phyloP scores from a whole-genome alignment of 2,329 filamentous ascomycete species.

The Colletotrichum caudatum region DNA sequence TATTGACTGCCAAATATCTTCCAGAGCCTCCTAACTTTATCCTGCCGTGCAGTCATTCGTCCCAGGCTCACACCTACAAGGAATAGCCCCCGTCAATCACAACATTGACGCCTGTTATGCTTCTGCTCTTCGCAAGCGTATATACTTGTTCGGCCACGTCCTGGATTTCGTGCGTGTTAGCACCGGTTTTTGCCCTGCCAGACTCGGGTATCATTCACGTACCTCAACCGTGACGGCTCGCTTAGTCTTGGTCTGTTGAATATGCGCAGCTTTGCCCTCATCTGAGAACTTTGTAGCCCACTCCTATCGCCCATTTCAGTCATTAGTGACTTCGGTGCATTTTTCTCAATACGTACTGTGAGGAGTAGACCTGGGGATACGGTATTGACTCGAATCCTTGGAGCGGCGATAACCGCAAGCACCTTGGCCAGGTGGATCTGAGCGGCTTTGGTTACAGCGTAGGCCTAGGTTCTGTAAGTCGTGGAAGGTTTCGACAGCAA shows the following conservation, averaged over 20 bases:
- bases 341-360: conserved; percentile 52
- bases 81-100: conserved; percentile 55
- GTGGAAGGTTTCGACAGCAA: not conserved
- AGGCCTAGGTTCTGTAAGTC: conserved; percentile 61
- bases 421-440: conserved; percentile 69
- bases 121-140: conserved; percentile 60
- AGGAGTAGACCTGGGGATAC: conserved; percentile 66
- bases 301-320: not conserved
- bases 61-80: not conserved
- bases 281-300: not conserved
- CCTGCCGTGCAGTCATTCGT: not conserved
- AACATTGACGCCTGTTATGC: conserved; percentile 64
- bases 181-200: conserved; percentile 54
- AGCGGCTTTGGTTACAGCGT: conserved; percentile 83
- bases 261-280: not conserved
- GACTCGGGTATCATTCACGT: not conserved
- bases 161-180: conserved; percentile 64
- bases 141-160: conserved; percentile 67
- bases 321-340: conserved; percentile 54
- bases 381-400: conserved; percentile 68
- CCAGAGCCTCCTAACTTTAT: not conserved
- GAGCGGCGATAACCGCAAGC: conserved; percentile 64
- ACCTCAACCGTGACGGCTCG: not conserved
- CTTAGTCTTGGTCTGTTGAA: not conserved
- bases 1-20: not conserved